phyloP scores from a whole-genome alignment of 2,329 filamentous ascomycete species.

The Tympanopsis confertula region DNA sequence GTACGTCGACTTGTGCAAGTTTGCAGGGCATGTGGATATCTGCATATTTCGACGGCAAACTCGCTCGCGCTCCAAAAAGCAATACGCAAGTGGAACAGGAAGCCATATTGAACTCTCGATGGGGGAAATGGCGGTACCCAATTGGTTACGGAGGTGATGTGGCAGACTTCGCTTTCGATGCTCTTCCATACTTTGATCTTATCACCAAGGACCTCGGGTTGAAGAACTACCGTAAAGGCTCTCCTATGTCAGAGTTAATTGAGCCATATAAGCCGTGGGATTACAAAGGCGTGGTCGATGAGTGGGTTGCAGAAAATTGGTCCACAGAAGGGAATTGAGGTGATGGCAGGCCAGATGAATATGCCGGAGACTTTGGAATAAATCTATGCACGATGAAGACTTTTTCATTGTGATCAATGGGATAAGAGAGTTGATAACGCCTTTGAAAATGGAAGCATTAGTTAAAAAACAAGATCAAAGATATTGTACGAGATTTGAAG shows the following conservation, averaged over 20 bases:
- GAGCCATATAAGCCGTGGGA: conserved; percentile 31
- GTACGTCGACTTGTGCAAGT: conserved; percentile 29
- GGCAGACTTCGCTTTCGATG: conserved; percentile 48
- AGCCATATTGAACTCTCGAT: conserved; percentile 35
- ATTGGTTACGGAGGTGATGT: conserved; percentile 34
- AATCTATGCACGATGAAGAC: too few species aligned
- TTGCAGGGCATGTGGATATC: conserved; percentile 40
- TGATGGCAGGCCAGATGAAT: not conserved
- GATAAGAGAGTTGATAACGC: too few species aligned
- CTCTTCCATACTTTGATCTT: conserved; percentile 43
- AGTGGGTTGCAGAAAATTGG: conserved; percentile 20
- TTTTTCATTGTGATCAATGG: too few species aligned
- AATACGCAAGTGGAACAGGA: not conserved
- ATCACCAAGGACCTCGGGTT: conserved; percentile 41
- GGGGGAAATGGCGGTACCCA: conserved; percentile 31
- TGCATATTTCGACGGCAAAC: conserved; percentile 39
- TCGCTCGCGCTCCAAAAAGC: conserved; percentile 13
- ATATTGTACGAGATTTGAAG: too few species aligned
- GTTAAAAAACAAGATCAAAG: too few species aligned
- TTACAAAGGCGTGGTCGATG: conserved; percentile 28
- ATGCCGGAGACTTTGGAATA: not conserved
- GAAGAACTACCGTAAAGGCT: conserved; percentile 21
- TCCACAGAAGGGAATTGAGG: not conserved
- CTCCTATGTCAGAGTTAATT: conserved; percentile 24
- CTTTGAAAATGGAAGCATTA: too few species aligned